Conservation (phyloP, 2,329 filamentous ascomycete species). For the Aspergillus melleus region DNA sequence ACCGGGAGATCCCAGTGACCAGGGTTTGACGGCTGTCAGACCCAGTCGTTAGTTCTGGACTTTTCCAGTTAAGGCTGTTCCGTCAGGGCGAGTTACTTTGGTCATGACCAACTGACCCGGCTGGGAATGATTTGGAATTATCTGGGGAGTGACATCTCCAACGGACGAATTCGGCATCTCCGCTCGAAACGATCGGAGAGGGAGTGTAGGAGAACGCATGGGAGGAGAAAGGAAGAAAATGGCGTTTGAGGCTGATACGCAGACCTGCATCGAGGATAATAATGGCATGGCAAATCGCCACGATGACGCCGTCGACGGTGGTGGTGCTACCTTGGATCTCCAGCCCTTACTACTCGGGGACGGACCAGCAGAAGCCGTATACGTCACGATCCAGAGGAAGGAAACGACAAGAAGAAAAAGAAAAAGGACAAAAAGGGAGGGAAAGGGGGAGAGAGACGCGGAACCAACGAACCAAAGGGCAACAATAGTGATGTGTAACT, state of each 20-base stretch:
- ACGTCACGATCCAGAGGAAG: background rate
- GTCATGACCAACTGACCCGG: background rate
- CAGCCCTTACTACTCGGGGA: background rate
- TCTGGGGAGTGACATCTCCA: constrained; percentile 15
- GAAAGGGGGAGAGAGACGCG: constrained; percentile 2
- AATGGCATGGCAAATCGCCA: constrained; percentile 4
- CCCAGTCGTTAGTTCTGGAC: constrained; percentile 18
- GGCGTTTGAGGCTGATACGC: background rate
- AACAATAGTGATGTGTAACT: constrained; percentile 3
- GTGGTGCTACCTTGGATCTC: background rate
- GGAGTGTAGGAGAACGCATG: background rate
- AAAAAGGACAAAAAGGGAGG: background rate
- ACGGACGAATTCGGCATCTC: constrained; percentile 6
- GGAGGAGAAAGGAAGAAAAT: background rate
- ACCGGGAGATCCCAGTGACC: constrained; percentile 22
- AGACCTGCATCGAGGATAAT: background rate
- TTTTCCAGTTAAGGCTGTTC: constrained; percentile 6
- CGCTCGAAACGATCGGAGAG: background rate
- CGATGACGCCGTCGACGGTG: constrained; percentile 3
- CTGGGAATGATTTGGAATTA: constrained; percentile 20
- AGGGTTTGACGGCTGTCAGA: constrained; percentile 20
- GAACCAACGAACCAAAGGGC: background rate
- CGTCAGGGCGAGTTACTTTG: background rate
- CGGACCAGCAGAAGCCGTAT: background rate
- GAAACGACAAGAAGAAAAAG: constrained; percentile 6